Evolutionary conservation across 2,329 filamentous ascomycete species (phyloP).

Genomic region (Graphilbum ipis-grandicollis): DNA sequence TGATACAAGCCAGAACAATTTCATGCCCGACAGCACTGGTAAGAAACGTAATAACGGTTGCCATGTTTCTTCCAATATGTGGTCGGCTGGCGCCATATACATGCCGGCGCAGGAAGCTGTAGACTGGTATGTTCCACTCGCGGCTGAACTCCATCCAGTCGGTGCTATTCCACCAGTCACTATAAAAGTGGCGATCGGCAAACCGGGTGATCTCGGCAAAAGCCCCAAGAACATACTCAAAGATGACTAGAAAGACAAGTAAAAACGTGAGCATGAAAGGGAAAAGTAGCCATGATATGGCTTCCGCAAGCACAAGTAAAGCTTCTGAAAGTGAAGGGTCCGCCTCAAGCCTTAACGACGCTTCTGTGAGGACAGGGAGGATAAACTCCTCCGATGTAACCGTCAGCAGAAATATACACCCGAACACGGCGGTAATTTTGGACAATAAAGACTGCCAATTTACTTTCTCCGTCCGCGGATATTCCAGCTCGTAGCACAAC

Average conservation of each 20-base stretch:
- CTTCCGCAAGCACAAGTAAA: constrained; percentile 69
- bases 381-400: constrained; percentile 91
- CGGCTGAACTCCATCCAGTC: constrained; percentile 93
- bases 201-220: constrained; percentile 91
- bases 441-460: constrained; percentile 68
- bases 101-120: constrained; percentile 86
- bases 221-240: constrained; percentile 88
- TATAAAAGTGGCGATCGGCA: constrained; percentile 86
- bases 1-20: constrained; percentile 94
- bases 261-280: constrained; percentile 95
- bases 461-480: constrained; percentile 60
- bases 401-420: constrained; percentile 88
- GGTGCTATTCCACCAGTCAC: constrained; percentile 58
- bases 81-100: constrained; percentile 74
- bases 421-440: constrained; percentile 81
- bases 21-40: constrained; percentile 84
- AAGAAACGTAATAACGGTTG: constrained; percentile 81
- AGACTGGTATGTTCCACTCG: constrained; percentile 96
- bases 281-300: constrained; percentile 79
- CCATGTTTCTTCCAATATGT: constrained; percentile 56
- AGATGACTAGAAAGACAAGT: constrained; percentile 93
- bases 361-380: constrained; percentile 68
- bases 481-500: constrained; percentile 93
- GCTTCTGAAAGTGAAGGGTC: constrained; percentile 39
- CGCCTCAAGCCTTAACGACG: constrained; percentile 33